phyloP scores from a whole-genome alignment of 2,329 filamentous ascomycete genomes.

The Sarocladiaceae sp. region DNA sequence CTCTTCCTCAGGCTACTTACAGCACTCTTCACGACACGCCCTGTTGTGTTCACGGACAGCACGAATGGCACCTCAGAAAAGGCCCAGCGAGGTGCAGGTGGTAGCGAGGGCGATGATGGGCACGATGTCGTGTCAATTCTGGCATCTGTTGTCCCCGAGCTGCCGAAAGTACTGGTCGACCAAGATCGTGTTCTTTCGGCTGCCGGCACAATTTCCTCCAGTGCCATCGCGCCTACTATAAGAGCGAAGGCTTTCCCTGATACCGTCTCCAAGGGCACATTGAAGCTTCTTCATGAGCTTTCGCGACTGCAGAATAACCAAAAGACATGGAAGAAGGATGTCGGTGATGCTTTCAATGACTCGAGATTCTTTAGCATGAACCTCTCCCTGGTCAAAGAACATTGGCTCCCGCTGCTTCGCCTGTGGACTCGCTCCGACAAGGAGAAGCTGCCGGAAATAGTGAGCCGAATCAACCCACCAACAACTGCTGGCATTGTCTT shows the following conservation, averaged over 20 bases:
- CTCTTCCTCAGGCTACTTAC: constrained; percentile 81
- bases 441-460: constrained; percentile 75
- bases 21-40: constrained; percentile 88
- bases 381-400: constrained; percentile 56
- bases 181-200: constrained; percentile 75
- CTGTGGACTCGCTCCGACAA: constrained; percentile 86
- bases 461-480: constrained; percentile 73
- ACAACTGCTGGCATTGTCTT: constrained; percentile 96
- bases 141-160: constrained; percentile 68
- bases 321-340: constrained; percentile 89
- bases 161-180: constrained; percentile 78
- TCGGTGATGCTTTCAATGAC: constrained; percentile 89
- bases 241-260: constrained; percentile 83
- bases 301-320: constrained; percentile 71
- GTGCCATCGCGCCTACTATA: constrained; percentile 74
- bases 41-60: constrained; percentile 62
- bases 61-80: constrained; percentile 32
- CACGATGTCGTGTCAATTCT: constrained; percentile 78
- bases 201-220: constrained; percentile 73
- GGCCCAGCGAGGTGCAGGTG: constrained; percentile 26
- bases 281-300: constrained; percentile 71
- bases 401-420: constrained; percentile 77
- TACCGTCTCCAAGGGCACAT: constrained; percentile 65
- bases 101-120: constrained; percentile 40
- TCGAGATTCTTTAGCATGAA: constrained; percentile 72